Conservation (phyloP, 805 yeast genomes). For the Yamadazyma tumulicola region DNA sequence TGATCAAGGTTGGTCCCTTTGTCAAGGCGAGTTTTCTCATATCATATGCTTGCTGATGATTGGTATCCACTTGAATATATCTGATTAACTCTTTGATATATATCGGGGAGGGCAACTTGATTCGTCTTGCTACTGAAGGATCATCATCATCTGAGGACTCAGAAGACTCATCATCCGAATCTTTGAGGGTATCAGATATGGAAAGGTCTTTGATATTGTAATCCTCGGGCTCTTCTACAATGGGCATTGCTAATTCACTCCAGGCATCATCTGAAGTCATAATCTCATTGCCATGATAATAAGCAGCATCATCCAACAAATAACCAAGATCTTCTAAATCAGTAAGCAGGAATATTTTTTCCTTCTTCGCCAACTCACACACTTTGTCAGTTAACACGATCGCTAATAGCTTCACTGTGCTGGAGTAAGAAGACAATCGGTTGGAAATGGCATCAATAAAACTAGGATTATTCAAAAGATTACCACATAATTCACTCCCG, state of each 20-base stretch:
- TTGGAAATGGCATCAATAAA: conserved; percentile 53
- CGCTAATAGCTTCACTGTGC: conserved; percentile 47
- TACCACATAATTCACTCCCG: conserved; percentile 15
- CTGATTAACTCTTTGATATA: conserved; percentile 70
- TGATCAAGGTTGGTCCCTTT: conserved; percentile 55
- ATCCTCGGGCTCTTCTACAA: conserved; percentile 1
- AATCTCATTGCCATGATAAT: neutral
- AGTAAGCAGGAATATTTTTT: conserved; percentile 25
- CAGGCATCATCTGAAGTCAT: conserved; percentile 4
- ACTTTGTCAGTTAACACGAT: conserved; percentile 55
- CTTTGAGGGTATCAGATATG: conserved; percentile 9
- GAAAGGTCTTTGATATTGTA: neutral
- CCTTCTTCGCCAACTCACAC: conserved; percentile 28
- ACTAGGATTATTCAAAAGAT: conserved; percentile 28
- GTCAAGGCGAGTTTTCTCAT: conserved; percentile 48
- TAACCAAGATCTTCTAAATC: conserved; percentile 9
- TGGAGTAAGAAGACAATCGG: conserved; percentile 49
- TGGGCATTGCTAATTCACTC: conserved; percentile 5
- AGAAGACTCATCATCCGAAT: conserved; percentile 15
- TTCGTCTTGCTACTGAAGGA: conserved; percentile 36
- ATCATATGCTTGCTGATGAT: conserved; percentile 45
- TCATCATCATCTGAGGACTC: conserved; percentile 45
- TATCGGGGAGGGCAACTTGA: conserved; percentile 47
- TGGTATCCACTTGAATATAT: conserved; percentile 48
- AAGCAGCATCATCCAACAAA: conserved; percentile 1